A percentile compares a stretch with the other conserved stretches of the same genome.
phyloP scores from a whole-genome alignment of 345 rosid genomes.

The Populus euphratica region DNA sequence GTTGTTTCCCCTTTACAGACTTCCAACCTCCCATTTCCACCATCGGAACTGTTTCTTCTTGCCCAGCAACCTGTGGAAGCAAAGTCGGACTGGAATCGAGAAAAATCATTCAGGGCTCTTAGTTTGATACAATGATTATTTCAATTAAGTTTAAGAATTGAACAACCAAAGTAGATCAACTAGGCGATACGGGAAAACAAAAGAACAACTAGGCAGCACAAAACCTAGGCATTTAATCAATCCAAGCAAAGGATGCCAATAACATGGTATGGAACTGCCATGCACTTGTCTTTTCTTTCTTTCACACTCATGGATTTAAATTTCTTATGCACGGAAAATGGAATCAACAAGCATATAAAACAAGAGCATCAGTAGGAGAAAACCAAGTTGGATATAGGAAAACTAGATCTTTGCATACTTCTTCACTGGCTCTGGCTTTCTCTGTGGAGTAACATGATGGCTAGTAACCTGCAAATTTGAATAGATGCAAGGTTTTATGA shows the following conservation, averaged over 20 bases:
- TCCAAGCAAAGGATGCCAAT: neutral
- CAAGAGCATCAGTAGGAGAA: neutral
- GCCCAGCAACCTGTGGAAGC: conserved; percentile 24
- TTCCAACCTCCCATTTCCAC: conserved; percentile 60
- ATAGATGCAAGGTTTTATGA: conserved; percentile 11
- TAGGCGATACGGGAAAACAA: neutral
- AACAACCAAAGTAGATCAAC: neutral
- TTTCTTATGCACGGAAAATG: neutral
- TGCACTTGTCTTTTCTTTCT: neutral
- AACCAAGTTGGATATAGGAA: neutral
- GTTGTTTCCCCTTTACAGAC: conserved; percentile 44
- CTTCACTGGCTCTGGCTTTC: conserved; percentile 32
- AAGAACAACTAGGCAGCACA: neutral
- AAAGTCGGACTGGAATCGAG: conserved; percentile 40
- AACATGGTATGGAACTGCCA: neutral
- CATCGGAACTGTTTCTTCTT: conserved; percentile 32
- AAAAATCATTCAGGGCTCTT: neutral
- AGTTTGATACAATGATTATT: neutral
- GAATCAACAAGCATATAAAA: neutral
- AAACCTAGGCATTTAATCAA: neutral
- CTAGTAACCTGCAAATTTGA: conserved; percentile 42
- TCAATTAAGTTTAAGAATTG: neutral
- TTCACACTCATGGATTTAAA: neutral
- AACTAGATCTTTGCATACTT: conserved; percentile 39
- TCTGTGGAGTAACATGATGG: conserved; percentile 22